Base-by-base conservation (phyloP, 768 basidiomycete species). In the Boletus vinaceobasis region DNA sequence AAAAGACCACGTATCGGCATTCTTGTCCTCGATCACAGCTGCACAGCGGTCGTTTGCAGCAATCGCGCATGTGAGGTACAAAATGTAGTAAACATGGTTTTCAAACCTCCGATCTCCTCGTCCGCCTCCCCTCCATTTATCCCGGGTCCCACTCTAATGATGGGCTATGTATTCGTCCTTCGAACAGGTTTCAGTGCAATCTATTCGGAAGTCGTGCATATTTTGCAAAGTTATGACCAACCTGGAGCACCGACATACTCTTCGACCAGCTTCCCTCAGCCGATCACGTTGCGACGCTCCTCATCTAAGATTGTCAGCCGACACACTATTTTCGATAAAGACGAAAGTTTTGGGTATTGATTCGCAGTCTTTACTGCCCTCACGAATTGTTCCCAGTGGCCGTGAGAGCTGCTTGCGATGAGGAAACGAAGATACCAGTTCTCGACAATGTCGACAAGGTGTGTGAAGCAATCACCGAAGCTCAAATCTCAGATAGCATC, bases 381-480 rank as follows among this genome's bases (percentile, higher is more conserved):
- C 21, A n/a, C 15, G 10, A 0, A 38, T 17, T 13, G 29, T 7
- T 37, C 26, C 27, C 17, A 50, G 14, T 9, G 26, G 32, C 19
- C 35, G 33, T 26, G 50, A 48, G 42, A 32, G 8, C 26, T 13
- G 2, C 21, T 32, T 26, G 13, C 21, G 31, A 43, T 32, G 32
- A 36, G 29, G 27, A 29, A 46, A 47, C 13, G 44, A 43, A 40
- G 36, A 26, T 35, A 38, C 48, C 32, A 36, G n/a, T 23, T 48
- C 43, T 46, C 19, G 21, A 36, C 32, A 39, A 35, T 50, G 27
- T 11, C n/a, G 19, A 55, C 27, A 39, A 49, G 46, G 43, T 60
- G 38, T 36, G 51, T 55, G 44, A 60, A 50, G 44, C 48, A 43
- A 39, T 17, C 33, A 19, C 21, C 26, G 42, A 55, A 51, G 53